phyloP scores from a whole-genome alignment of 176 grass and related monocot genomes.

The Phoenix dactylifera region DNA sequence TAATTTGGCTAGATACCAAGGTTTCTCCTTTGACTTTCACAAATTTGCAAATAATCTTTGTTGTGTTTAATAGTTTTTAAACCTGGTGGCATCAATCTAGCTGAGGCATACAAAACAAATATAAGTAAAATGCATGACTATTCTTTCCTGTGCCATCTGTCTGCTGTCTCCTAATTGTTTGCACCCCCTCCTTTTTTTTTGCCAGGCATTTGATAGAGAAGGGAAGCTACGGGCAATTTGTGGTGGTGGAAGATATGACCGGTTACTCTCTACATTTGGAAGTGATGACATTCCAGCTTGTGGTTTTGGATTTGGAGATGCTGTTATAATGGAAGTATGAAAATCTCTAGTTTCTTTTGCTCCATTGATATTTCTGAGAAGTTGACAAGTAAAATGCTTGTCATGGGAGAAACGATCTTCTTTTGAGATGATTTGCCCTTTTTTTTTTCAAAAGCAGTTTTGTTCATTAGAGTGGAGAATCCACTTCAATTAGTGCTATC shows the following conservation, averaged over 20 bases:
- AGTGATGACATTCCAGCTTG: slow-evolving; percentile 84
- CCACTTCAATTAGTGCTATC: too few species aligned
- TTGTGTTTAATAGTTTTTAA: too few species aligned
- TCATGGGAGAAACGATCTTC: too few species aligned
- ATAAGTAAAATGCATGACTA: too few species aligned
- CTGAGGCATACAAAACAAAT: too few species aligned
- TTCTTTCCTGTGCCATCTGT: not conserved
- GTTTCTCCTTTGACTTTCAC: too few species aligned
- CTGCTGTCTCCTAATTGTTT: not conserved
- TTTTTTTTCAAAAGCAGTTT: too few species aligned
- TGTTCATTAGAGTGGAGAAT: too few species aligned
- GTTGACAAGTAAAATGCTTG: not conserved
- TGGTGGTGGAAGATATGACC: slow-evolving; percentile 79
- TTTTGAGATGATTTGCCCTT: too few species aligned
- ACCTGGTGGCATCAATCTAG: too few species aligned
- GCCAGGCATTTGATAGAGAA: slow-evolving; percentile 75
- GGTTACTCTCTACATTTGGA: slow-evolving; percentile 84
- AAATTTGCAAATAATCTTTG: too few species aligned
- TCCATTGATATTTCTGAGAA: slow-evolving; percentile 3
- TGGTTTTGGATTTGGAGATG: slow-evolving; percentile 95
- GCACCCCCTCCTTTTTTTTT: not conserved
- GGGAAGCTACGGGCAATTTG: slow-evolving; percentile 78
- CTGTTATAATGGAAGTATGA: slow-evolving; percentile 94
- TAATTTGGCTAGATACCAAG: too few species aligned
- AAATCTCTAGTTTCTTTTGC: not conserved